These are phyloP conservation scores for Ophiocordyceps australis DNA, from an alignment of 2,329 filamentous ascomycete genomes.

Conservation along the genomic window DNA sequence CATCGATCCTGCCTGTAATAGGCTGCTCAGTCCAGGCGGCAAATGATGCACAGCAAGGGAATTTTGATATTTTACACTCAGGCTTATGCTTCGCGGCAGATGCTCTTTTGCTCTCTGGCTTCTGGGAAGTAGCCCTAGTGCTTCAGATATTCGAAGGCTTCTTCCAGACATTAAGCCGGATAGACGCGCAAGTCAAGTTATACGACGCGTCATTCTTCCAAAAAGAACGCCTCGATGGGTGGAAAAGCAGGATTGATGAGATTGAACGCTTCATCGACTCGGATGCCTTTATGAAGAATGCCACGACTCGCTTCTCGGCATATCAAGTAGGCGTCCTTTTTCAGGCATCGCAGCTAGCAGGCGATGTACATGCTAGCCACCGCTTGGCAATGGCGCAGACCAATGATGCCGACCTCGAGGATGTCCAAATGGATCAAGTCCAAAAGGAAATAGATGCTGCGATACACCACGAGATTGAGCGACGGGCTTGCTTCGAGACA, in stretches of 20 bases:
- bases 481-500: neutral
- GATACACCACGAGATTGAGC: neutral
- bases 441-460: neutral
- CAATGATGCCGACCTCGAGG: neutral
- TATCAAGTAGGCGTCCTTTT: neutral
- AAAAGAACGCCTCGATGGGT: neutral
- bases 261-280: neutral
- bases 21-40: neutral
- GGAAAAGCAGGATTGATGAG: neutral
- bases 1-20: neutral
- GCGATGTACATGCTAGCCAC: neutral
- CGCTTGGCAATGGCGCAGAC: neutral
- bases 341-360: neutral
- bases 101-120: neutral
- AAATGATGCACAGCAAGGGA: neutral
- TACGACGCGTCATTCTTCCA: neutral
- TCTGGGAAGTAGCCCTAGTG: neutral
- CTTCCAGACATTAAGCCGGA: neutral
- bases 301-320: neutral
- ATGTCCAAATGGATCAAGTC: neutral
- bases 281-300: neutral
- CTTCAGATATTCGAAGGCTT: neutral
- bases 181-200: neutral
- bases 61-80: neutral
- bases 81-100: neutral